phyloP scores from a whole-genome alignment of 306 rosid genomes.

The Parietaria judaica region DNA sequence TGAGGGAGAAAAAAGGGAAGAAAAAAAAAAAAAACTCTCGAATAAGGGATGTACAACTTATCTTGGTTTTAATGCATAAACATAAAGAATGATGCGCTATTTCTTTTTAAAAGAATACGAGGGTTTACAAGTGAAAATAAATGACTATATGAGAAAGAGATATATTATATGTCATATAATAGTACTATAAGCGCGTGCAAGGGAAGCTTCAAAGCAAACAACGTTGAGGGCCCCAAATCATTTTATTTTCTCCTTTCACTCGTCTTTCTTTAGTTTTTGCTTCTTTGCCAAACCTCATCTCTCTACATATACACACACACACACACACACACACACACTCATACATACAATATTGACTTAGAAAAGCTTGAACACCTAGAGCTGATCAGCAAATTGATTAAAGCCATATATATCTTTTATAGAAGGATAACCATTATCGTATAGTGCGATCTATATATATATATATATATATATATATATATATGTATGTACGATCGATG shows the following conservation, averaged over 20 bases:
- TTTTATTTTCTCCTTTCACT: conserved; percentile 14
- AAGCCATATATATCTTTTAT: background rate
- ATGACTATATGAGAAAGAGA: background rate
- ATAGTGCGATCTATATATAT: background rate
- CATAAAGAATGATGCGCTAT: too few relatives aligned
- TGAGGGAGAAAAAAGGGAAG: too few relatives aligned
- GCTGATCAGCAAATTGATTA: too few relatives aligned
- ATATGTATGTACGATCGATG: conserved; percentile 20
- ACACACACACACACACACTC: too few relatives aligned
- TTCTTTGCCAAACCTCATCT: conserved; percentile 15
- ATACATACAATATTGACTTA: background rate
- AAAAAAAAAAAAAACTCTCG: too few relatives aligned
- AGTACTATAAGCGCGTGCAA: background rate
- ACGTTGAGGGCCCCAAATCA: too few relatives aligned
- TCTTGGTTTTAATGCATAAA: too few relatives aligned
- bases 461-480: background rate
- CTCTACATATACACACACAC: background rate
- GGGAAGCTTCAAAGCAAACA: too few relatives aligned
- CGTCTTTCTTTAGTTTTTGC: background rate
- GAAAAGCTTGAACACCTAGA: background rate
- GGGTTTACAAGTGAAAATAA: too few relatives aligned
- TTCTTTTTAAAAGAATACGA: too few relatives aligned
- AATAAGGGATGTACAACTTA: too few relatives aligned
- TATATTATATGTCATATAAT: background rate
- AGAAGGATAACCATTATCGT: background rate